A percentile compares a stretch with the other conserved stretches of the same genome.
Conservation (phyloP, 495 filamentous ascomycete species). For the Amniculicola lignicola region DNA sequence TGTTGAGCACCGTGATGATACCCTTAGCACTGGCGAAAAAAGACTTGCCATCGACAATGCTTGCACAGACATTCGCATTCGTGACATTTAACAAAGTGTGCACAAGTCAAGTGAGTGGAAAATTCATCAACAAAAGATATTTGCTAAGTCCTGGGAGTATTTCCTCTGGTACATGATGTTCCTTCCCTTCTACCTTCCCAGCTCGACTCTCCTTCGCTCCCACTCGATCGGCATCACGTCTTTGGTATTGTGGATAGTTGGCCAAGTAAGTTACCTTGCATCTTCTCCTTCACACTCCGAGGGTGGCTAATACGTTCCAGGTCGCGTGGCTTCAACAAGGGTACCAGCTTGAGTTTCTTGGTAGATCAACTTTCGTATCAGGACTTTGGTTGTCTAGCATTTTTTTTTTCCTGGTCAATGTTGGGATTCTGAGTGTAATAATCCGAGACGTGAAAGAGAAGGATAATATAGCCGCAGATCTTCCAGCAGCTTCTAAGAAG, state of each 20-base stretch:
- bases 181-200: constrained; percentile 83
- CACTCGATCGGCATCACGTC: constrained; percentile 61
- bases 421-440: constrained; percentile 80
- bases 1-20: constrained; percentile 71
- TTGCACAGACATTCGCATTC: constrained; percentile 98
- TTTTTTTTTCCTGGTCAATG: constrained; percentile 79
- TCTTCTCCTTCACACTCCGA: background rate
- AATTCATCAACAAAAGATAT: background rate
- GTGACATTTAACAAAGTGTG: constrained; percentile 98
- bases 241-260: constrained; percentile 65
- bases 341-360: constrained; percentile 83
- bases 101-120: constrained; percentile 76
- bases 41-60: constrained; percentile 77
- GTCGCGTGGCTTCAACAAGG: constrained; percentile 86
- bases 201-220: constrained; percentile 63
- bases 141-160: constrained; percentile 58
- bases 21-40: constrained; percentile 79
- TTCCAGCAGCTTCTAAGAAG: too few relatives aligned
- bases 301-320: constrained; percentile 42
- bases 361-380: constrained; percentile 78
- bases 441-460: constrained; percentile 65
- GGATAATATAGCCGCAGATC: too few relatives aligned
- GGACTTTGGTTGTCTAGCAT: constrained; percentile 73
- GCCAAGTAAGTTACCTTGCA: constrained; percentile 49
- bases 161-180: constrained; percentile 97